Percentiles rank a stretch among this genome's conserved stretches.
These are phyloP conservation scores for Colletotrichum chrysophilum DNA, from an alignment of 2,329 filamentous ascomycete genomes.

Conservation along the genomic window DNA sequence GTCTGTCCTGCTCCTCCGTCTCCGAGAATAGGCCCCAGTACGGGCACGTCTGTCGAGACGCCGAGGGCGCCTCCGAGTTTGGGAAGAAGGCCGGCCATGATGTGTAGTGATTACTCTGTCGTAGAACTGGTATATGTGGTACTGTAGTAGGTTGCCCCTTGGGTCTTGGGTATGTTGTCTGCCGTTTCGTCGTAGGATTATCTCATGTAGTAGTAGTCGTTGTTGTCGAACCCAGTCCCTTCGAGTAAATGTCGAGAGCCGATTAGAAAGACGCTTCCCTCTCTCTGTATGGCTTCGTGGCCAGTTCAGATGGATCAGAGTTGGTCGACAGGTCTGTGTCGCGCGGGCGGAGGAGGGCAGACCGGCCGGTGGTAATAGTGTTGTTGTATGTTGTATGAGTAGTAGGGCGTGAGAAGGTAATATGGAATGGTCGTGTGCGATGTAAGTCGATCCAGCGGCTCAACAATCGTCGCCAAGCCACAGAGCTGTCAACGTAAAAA, in stretches of 20 bases:
- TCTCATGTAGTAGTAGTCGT: background rate
- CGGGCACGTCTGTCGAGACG: background rate
- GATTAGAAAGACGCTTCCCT: background rate
- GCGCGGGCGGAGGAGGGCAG: background rate
- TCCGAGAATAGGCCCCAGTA: background rate
- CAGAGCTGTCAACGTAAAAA: slow-evolving; percentile 8
- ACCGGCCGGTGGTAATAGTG: background rate
- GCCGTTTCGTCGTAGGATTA: slow-evolving; percentile 1
- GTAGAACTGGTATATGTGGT: background rate
- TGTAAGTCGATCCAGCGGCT: slow-evolving; percentile 21
- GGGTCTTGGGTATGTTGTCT: background rate
- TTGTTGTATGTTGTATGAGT: background rate
- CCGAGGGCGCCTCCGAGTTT: background rate
- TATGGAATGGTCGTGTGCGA: background rate
- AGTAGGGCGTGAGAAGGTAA: background rate
- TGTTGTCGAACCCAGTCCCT: background rate
- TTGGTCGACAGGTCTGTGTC: background rate
- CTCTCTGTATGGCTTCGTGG: background rate
- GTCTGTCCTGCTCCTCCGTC: background rate
- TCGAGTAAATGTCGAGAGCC: background rate
- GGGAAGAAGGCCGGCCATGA: slow-evolving; percentile 12
- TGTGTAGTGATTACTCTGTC: background rate
- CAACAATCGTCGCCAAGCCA: slow-evolving; percentile 3
- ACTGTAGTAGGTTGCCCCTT: background rate
- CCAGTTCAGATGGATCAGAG: background rate